phyloP scores from a whole-genome alignment of 2,329 filamentous ascomycete genomes.

The Epichloe festucae region DNA sequence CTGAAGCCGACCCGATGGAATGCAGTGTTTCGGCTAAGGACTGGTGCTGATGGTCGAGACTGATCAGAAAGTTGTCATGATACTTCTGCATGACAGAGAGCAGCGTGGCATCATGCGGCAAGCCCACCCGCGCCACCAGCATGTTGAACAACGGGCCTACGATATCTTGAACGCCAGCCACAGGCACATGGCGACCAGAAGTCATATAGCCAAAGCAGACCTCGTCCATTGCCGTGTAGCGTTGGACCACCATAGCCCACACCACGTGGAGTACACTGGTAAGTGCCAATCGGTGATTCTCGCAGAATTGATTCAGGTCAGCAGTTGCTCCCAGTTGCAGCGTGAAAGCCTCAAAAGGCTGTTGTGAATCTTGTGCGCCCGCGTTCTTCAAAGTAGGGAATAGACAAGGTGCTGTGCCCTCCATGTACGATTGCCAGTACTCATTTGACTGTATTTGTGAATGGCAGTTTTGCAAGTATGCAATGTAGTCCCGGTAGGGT shows the following conservation, averaged over 20 bases:
- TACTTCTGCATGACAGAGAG: slow-evolving; percentile 11
- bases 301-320: slow-evolving; percentile 19
- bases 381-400: neutral
- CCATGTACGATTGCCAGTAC: slow-evolving; percentile 5
- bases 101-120: slow-evolving; percentile 20
- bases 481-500: neutral
- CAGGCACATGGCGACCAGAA: slow-evolving; percentile 37
- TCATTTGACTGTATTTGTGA: neutral
- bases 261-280: slow-evolving; percentile 36
- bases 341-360: neutral
- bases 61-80: slow-evolving; percentile 32
- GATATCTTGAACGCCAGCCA: slow-evolving; percentile 32
- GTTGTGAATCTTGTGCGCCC: neutral
- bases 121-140: slow-evolving; percentile 22
- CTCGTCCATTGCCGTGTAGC: slow-evolving; percentile 31
- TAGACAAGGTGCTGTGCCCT: neutral
- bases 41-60: slow-evolving; percentile 34
- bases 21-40: slow-evolving; percentile 34
- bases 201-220: slow-evolving; percentile 42
- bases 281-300: slow-evolving; percentile 27
- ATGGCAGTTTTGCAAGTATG: neutral
- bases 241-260: slow-evolving; percentile 37
- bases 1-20: slow-evolving; percentile 8
- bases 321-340: neutral
- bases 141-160: slow-evolving; percentile 43